Base-by-base conservation (phyloP, 768 basidiomycete genomes). In the Suillus bovinus region DNA sequence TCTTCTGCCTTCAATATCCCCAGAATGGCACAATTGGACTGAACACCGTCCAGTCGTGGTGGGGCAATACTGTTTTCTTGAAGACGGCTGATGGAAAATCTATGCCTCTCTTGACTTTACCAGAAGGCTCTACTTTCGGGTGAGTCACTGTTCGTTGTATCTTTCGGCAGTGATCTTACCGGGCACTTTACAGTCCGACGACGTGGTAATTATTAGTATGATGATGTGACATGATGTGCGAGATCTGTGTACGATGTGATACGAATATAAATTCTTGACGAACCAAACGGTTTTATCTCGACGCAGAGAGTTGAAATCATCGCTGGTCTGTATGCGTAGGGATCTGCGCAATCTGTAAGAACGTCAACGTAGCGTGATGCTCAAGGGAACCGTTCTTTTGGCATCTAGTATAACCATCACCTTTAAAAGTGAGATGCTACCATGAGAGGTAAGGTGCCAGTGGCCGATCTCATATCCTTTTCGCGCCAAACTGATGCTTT, bases 1-100 rank as follows among this genome's bases (percentile, higher is more conserved):
- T 85, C 76, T 87, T 88, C 72, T 66, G 70, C 41, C 77, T 90
- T n/a, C 85, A 91, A 72, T 90, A 84, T 67, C 89, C 89, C 2
- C 64, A 64, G 61, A 80, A 88, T 60, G 88, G 88, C 4, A 74
- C 73, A 13, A 88, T 91, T 64, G 89, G 87, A 7, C 5, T 69
- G 13, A 74, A 77, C 38, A 86, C 63, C 8, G 70, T 91, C 47
- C 82, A 83, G 63, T 58, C 64, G 3, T 91, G 90, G 90, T 91
- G 89, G 89, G 90, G 90, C 13, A 91, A 91, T 64, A 82, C 76
- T 63, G 70, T 75, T 9, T 72, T 52, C 65, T 4, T 52, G 34
- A 69, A 72, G 0, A 79, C 74, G 1, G 78, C 68, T 3, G 78
- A 80, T 54, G 69, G 47, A 1, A 33, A 20, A 24, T 34, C 63